These are phyloP conservation scores for Trametes villosa DNA, from an alignment of 768 basidiomycete species.

Conservation along the genomic window DNA sequence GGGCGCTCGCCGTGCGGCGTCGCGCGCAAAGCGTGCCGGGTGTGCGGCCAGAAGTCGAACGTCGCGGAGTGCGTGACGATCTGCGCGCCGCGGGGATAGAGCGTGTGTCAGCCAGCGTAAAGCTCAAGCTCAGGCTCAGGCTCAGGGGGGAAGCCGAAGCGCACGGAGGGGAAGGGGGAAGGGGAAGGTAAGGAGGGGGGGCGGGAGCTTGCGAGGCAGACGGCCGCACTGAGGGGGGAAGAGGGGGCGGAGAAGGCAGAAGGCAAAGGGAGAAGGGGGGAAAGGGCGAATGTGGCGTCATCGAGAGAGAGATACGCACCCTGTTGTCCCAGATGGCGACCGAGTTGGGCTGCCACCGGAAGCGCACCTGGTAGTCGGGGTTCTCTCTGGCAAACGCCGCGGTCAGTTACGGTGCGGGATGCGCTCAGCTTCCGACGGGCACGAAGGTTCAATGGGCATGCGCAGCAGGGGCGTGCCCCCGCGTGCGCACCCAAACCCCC, in stretches of 20 bases:
- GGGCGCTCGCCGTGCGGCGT: conserved; percentile 85
- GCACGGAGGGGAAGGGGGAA: too few relatives aligned
- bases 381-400: conserved; percentile 49
- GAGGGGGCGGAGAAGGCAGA: background rate
- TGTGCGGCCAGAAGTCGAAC: conserved; percentile 82
- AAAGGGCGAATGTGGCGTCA: conserved; percentile 1
- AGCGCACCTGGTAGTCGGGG: conserved; percentile 75
- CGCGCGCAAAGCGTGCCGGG: conserved; percentile 77
- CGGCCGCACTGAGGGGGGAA: background rate
- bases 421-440: conserved; percentile 4
- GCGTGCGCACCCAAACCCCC: too few relatives aligned
- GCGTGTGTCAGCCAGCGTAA: too few relatives aligned
- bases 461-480: background rate
- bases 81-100: conserved; percentile 37
- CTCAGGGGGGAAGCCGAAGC: too few relatives aligned
- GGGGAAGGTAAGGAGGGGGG: too few relatives aligned
- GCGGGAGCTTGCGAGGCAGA: background rate
- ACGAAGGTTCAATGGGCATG: background rate
- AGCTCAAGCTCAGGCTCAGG: too few relatives aligned
- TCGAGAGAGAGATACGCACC: conserved; percentile 43
- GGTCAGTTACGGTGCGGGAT: conserved; percentile 15
- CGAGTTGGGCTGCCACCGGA: conserved; percentile 77
- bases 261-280: background rate
- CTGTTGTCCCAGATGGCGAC: conserved; percentile 90
- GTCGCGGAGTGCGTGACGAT: conserved; percentile 78